These are phyloP conservation scores for Ceratobasidium sp. DNA, from an alignment of 1,284 basidiomycete genomes.

Conservation along the genomic window DNA sequence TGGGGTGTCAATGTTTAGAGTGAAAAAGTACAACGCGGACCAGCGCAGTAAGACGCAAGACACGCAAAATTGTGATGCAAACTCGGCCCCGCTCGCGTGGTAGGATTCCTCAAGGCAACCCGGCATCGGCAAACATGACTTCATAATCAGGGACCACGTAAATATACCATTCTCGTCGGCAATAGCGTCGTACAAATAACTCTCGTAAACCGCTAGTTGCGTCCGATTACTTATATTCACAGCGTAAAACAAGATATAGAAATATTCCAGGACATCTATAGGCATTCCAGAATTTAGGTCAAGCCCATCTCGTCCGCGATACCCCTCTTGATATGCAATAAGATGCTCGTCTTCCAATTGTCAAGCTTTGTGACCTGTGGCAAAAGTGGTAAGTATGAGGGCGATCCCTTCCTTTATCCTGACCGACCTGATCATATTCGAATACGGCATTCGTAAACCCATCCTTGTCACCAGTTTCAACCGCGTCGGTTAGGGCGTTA, in stretches of 20 bases:
- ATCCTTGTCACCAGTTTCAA: slow-evolving; percentile 79
- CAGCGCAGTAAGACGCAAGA: slow-evolving; percentile 27
- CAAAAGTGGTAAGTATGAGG: background rate
- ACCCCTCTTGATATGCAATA: slow-evolving; percentile 84
- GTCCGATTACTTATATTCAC: slow-evolving; percentile 26
- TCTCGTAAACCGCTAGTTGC: background rate
- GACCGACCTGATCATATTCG: slow-evolving; percentile 68
- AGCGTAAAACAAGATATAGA: slow-evolving; percentile 10
- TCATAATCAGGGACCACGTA: slow-evolving; percentile 16
- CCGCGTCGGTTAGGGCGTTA: slow-evolving; percentile 73
- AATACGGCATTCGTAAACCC: slow-evolving; percentile 77
- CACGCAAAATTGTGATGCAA: slow-evolving; percentile 34
- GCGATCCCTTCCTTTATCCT: background rate
- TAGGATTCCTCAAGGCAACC: slow-evolving; percentile 28
- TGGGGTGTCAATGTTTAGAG: background rate
- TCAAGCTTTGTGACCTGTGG: slow-evolving; percentile 84
- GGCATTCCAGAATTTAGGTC: slow-evolving; percentile 47
- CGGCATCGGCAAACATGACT: slow-evolving; percentile 29
- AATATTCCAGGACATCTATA: background rate
- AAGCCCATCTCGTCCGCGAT: slow-evolving; percentile 65
- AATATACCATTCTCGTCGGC: background rate
- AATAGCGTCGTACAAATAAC: background rate
- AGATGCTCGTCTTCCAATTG: slow-evolving; percentile 89
- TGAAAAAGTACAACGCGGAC: slow-evolving; percentile 31
- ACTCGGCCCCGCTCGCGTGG: slow-evolving; percentile 35